Percentiles rank a stretch among this genome's conserved stretches.
These are phyloP conservation scores for Candida neerlandica DNA, from an alignment of 1,139 yeast genomes.

Conservation along the genomic window DNA sequence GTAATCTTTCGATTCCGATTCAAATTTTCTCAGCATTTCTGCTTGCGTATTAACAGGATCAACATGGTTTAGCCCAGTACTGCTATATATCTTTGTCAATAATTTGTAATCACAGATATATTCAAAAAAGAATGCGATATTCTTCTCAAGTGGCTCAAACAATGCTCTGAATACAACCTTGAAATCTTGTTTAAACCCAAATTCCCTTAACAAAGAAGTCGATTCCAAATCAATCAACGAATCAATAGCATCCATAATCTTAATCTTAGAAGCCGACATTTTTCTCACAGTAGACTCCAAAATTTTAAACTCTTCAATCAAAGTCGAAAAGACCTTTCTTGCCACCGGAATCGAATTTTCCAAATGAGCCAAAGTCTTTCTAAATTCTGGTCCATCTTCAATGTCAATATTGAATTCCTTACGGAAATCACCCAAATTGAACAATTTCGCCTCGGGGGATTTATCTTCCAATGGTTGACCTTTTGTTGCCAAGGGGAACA, in stretches of 20 bases:
- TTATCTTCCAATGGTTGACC: slow-evolving; percentile 11
- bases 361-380: slow-evolving; percentile 55
- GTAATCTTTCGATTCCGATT: slow-evolving; percentile 71
- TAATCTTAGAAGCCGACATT: slow-evolving; percentile 22
- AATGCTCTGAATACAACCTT: slow-evolving; percentile 21
- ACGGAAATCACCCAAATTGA: slow-evolving; percentile 24
- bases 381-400: slow-evolving; percentile 78
- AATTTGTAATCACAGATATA: slow-evolving; percentile 36
- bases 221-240: slow-evolving; percentile 26
- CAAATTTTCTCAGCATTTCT: slow-evolving; percentile 56
- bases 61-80: slow-evolving; percentile 8
- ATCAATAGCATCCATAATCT: slow-evolving; percentile 27
- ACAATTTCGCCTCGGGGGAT: slow-evolving; percentile 11
- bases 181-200: slow-evolving; percentile 27
- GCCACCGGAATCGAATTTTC: slow-evolving; percentile 56
- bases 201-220: slow-evolving; percentile 23
- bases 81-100: slow-evolving; percentile 15
- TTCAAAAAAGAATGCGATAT: slow-evolving; percentile 31
- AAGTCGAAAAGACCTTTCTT: slow-evolving; percentile 38
- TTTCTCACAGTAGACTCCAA: slow-evolving; percentile 29
- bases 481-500: slow-evolving; percentile 8
- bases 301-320: slow-evolving; percentile 37
- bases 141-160: slow-evolving; percentile 38
- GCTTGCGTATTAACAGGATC: slow-evolving; percentile 14
- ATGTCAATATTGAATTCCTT: slow-evolving; percentile 38